Evolutionary conservation across 176 grass and related monocot genomes (phyloP).

Genomic region (Leersia perrieri): DNA sequence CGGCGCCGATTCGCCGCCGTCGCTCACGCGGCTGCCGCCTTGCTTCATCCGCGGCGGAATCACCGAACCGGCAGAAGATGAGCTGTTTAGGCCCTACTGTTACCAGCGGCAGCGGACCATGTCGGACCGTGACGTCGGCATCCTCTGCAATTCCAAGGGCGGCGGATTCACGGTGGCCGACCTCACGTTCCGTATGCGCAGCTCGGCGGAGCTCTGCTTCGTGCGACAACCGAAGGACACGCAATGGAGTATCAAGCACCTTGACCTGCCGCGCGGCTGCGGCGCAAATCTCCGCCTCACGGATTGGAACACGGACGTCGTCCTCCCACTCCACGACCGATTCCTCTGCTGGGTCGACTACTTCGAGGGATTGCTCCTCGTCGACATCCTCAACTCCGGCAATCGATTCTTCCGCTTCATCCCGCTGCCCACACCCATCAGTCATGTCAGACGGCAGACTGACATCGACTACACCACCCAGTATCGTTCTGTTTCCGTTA

Average conservation of each 20-base stretch:
- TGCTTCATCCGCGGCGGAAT: background rate
- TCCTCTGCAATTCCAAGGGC: background rate
- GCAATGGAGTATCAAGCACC: background rate
- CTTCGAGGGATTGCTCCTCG: background rate
- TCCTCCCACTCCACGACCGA: background rate
- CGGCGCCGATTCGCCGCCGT: background rate
- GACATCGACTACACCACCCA: background rate
- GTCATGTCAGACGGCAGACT: too few relatives aligned
- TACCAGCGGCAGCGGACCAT: background rate
- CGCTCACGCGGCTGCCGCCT: background rate
- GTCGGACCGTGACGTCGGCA: background rate
- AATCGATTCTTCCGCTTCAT: background rate
- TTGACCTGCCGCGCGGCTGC: too few relatives aligned
- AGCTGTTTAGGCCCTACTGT: too few relatives aligned
- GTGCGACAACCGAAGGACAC: background rate
- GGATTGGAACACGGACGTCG: background rate
- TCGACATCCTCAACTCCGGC: background rate
- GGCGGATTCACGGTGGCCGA: slow-evolving; percentile 2
- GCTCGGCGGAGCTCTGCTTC: background rate
- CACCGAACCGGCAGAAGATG: too few relatives aligned
- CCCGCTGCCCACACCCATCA: background rate
- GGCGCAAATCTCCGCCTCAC: background rate
- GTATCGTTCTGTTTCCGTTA: background rate
- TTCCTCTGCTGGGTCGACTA: slow-evolving; percentile 14
- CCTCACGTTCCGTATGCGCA: background rate